Base-by-base conservation (phyloP, 345 rosid species). In the Eucalyptus pauciflora region DNA sequence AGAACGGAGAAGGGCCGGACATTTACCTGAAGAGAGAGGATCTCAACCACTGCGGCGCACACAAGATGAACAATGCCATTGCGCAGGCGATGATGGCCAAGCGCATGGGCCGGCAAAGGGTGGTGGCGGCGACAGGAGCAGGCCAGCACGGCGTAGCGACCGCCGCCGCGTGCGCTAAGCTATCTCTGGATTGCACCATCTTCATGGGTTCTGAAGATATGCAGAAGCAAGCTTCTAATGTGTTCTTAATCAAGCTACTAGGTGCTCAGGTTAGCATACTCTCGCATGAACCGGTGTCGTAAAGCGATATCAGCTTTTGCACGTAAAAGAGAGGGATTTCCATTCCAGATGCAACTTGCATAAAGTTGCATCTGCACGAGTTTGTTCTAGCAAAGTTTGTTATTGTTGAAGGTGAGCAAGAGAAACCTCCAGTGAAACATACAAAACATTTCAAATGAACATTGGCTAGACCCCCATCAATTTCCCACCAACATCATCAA, bases 61-160 rank as follows among this genome's bases (percentile, higher is more conserved):
- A 97, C 91, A 96, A 96, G 92, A 94, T 95, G 87, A 97, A 97
- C 89, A 97, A 97, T 86, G 96, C 99, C n/a, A 90, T 96, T 3
- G 99, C 94, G 12, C 99, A 96, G 88, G 97, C 96, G 0, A 95
- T 97, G 96, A 92, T 97, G 14, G 98, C 99, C 86, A 94, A 94
- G 88, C 95, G 96, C 50, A 91, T 97, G 92, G 99, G 97, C 29
- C 90, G 94, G 81, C 93, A 41, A 81, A 88, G 31, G 54, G 92
- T 97, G 13, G 92, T 96, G 80, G 93, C 95, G 0, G 99, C 97
- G 33, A 96, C 99, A 2, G 99, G 99, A 11, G 95, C 99, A 8
- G 99, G 99, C 4, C 99, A 95, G 64, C 99, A 97, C 20, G 98
- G 99, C 1, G 93, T 97, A n/a, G 99, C 99, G 1, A 94, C 98